Evolutionary conservation across 306 rosid species (phyloP).

Genomic region (Fagus crenata): DNA sequence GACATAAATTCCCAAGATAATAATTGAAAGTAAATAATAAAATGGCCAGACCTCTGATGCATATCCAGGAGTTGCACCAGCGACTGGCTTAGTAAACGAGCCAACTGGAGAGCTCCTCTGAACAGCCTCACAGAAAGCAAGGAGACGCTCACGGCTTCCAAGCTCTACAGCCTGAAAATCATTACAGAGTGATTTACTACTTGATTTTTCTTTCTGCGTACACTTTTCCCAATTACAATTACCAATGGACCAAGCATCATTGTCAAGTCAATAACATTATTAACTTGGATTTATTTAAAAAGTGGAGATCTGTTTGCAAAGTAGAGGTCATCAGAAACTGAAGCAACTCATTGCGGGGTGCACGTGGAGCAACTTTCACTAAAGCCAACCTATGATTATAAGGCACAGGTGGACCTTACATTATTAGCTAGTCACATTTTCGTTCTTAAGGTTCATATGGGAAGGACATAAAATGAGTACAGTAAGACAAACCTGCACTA

Average conservation of each 20-base stretch:
- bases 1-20: constrained; percentile 1
- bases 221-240: not conserved
- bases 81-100: constrained; percentile 79
- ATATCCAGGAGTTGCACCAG: constrained; percentile 85
- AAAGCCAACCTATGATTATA: not conserved
- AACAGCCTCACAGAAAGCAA: constrained; percentile 90
- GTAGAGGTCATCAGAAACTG: not conserved
- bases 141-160: constrained; percentile 73
- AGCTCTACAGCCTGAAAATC: constrained; percentile 75
- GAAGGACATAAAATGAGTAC: constrained; percentile 1
- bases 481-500: constrained; percentile 65
- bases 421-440: too few species aligned
- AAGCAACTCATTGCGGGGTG: constrained; percentile 13
- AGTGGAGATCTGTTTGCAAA: not conserved
- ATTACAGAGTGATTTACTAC: constrained; percentile 14
- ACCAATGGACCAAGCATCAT: not conserved
- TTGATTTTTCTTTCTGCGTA: not conserved
- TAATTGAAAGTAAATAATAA: constrained; percentile 10
- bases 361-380: constrained; percentile 13
- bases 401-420: too few species aligned
- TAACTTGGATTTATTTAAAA: not conserved
- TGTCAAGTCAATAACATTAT: not conserved
- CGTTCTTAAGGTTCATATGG: not conserved
- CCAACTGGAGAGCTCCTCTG: constrained; percentile 92
- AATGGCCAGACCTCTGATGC: constrained; percentile 80